These are phyloP conservation scores for Amphichorda felina DNA, from an alignment of 2,329 filamentous ascomycete species.

Conservation along the genomic window DNA sequence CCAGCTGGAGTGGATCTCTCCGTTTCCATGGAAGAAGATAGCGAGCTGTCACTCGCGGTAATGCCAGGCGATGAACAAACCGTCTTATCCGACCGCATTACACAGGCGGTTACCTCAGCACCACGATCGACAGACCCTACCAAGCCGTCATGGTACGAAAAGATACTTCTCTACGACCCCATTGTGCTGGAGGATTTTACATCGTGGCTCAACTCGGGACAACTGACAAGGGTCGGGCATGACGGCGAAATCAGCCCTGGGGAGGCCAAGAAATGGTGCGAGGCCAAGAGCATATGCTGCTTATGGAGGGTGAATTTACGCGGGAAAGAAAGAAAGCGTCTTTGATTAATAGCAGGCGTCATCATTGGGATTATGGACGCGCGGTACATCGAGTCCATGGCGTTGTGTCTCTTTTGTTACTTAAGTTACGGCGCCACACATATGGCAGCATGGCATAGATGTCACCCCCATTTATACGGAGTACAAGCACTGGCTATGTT, in stretches of 20 bases:
- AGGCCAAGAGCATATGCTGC: slow-evolving; percentile 76
- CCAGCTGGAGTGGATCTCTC: slow-evolving; percentile 31
- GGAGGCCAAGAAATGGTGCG: slow-evolving; percentile 82
- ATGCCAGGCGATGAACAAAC: slow-evolving; percentile 24
- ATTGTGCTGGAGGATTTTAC: slow-evolving; percentile 80
- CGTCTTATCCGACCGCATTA: slow-evolving; percentile 39
- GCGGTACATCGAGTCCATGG: too few relatives aligned
- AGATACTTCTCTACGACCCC: slow-evolving; percentile 87
- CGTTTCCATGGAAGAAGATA: slow-evolving; percentile 29
- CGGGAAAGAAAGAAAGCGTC: slow-evolving; percentile 42
- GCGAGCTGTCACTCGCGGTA: slow-evolving; percentile 26
- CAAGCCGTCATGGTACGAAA: slow-evolving; percentile 72
- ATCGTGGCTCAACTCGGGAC: slow-evolving; percentile 67
- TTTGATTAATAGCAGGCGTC: neutral
- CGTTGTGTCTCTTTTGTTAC: neutral
- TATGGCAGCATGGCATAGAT: too few relatives aligned
- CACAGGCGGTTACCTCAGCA: slow-evolving; percentile 37
- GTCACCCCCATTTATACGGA: too few relatives aligned
- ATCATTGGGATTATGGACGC: too few relatives aligned
- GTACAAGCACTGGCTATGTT: too few relatives aligned
- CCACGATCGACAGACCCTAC: slow-evolving; percentile 35
- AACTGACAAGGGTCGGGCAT: slow-evolving; percentile 48
- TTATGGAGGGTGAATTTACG: slow-evolving; percentile 50
- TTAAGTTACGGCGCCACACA: too few relatives aligned
- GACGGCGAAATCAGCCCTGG: slow-evolving; percentile 50